A percentile compares a stretch with the other conserved stretches of the same genome.
phyloP scores from a whole-genome alignment of 2,329 filamentous ascomycete species.

The Pseudonectria foliicola region DNA sequence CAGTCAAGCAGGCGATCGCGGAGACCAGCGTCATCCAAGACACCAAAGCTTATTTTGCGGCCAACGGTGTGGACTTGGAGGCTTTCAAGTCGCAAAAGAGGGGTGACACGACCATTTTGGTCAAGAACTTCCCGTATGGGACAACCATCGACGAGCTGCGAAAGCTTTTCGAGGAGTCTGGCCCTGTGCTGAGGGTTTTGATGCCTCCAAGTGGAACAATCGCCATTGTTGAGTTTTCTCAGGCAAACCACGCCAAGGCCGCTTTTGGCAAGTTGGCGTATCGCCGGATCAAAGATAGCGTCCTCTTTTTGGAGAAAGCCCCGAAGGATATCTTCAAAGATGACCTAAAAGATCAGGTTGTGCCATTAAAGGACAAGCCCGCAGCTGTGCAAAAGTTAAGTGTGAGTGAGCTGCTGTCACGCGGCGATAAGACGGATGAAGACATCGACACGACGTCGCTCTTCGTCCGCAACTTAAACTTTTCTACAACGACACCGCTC shows the following conservation, averaged over 20 bases:
- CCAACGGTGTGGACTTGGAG: constrained; percentile 84
- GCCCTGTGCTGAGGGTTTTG: constrained; percentile 70
- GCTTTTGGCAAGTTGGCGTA: constrained; percentile 85
- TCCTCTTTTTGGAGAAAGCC: constrained; percentile 89
- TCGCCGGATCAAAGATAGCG: constrained; percentile 81
- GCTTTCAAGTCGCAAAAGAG: constrained; percentile 81
- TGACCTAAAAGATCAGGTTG: constrained; percentile 22
- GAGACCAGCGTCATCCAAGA: constrained; percentile 96
- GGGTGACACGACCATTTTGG: constrained; percentile 79
- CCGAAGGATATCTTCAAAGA: constrained; percentile 69
- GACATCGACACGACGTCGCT: constrained; percentile 65
- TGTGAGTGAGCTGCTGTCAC: constrained; percentile 60
- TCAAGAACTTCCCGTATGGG: constrained; percentile 91
- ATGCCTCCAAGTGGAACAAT: constrained; percentile 93
- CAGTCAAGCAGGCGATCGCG: constrained; percentile 92
- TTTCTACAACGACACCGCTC: constrained; percentile 71
- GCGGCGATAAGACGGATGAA: constrained; percentile 45
- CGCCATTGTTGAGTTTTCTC: constrained; percentile 82
- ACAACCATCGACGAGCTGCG: constrained; percentile 73
- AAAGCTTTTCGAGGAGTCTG: constrained; percentile 78
- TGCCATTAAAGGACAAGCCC: constrained; percentile 29
- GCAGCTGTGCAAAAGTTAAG: constrained; percentile 54
- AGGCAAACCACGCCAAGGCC: constrained; percentile 69
- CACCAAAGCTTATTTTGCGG: constrained; percentile 82
- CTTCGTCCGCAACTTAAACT: constrained; percentile 92